Base-by-base conservation (phyloP, 1,139 yeast genomes). In the Blastobotrys malaysiensis region DNA sequence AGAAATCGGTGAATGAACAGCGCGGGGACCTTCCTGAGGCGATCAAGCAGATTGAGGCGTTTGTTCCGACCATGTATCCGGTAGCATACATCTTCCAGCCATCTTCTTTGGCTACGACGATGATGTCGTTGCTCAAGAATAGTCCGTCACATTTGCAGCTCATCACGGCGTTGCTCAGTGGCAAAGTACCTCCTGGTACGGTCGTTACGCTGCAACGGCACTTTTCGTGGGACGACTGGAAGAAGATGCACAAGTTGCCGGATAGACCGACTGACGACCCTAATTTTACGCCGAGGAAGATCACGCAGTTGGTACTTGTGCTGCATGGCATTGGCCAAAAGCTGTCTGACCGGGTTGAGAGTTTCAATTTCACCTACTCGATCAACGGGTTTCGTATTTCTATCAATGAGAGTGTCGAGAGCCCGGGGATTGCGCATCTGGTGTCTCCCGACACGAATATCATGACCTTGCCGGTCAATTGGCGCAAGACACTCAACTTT, bases 241-340 rank as follows among this genome's bases (percentile, higher is more conserved):
- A 69, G 54, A 55, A 57, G 48, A 21, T 59, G 20, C 59, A 63
- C 51, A 43, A 52, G 14, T 52, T 69, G 21, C 71, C 71, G 0
- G 67, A 66, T 31, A 61, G 72, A 7, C 63, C 64, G 1, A 63
- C 66, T 3, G 73, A 71, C 52, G 57, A 56, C n/a, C 49, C 57
- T 0, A 63, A 56, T 5, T 67, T 61, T 51, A 51, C 43, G 36
- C 71, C 72, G 2, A 58, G 59, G 9, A 62, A 63, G 13, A 59
- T 67, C 21, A 64, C 63, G 46, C 95, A 89, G 69, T 73, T 93
- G 54, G 80, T 91, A 1, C 74, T 93, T 16, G 93, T 96, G 60
- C 79, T 91, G 48, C 99, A 93, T 69, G 98, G 99, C 0, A 88
- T 93, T 59, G 98, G 98, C 1, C 99, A 93, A 68, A 82, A 86